Conservation (phyloP, 805 yeast species). For the Saccharomycopsis sp. region DNA sequence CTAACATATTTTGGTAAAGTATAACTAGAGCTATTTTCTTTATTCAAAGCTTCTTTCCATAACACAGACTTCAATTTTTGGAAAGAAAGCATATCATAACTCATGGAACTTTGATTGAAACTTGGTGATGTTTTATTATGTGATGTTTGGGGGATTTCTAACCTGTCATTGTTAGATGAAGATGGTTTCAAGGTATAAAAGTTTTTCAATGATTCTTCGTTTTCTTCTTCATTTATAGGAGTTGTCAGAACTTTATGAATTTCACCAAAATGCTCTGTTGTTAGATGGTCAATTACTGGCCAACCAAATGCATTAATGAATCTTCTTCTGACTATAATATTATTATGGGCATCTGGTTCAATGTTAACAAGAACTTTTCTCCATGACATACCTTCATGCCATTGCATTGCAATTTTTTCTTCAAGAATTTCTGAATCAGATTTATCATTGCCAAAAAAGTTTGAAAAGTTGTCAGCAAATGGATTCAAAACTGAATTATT, state of each 20-base stretch:
- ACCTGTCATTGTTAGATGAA: background rate
- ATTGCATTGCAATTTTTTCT: constrained; percentile 57
- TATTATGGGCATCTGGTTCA: constrained; percentile 70
- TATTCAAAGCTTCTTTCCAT: background rate
- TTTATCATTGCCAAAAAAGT: constrained; percentile 22
- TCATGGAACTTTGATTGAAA: background rate
- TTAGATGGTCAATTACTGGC: constrained; percentile 66
- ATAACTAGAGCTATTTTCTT: constrained; percentile 5
- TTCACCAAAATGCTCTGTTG: constrained; percentile 45
- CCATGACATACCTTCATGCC: constrained; percentile 64
- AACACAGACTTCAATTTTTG: constrained; percentile 5
- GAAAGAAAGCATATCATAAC: background rate
- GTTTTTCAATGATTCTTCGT: background rate
- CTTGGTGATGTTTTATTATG: constrained; percentile 5
- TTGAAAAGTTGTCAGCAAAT: constrained; percentile 13
- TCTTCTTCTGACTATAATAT: constrained; percentile 58
- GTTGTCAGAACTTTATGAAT: background rate
- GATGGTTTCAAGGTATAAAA: no score
- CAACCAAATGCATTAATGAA: constrained; percentile 80
- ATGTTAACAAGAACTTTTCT: constrained; percentile 57
- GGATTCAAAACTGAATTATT: constrained; percentile 2
- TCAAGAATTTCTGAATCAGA: constrained; percentile 33
- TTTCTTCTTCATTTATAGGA: background rate
- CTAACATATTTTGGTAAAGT: constrained; percentile 2
- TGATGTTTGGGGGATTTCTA: constrained; percentile 3